Evolutionary conservation across 169 alveolate genomes (phyloP), one percentile per base, ranked within the genome.

Genomic region (Perkinsus olseni): DNA sequence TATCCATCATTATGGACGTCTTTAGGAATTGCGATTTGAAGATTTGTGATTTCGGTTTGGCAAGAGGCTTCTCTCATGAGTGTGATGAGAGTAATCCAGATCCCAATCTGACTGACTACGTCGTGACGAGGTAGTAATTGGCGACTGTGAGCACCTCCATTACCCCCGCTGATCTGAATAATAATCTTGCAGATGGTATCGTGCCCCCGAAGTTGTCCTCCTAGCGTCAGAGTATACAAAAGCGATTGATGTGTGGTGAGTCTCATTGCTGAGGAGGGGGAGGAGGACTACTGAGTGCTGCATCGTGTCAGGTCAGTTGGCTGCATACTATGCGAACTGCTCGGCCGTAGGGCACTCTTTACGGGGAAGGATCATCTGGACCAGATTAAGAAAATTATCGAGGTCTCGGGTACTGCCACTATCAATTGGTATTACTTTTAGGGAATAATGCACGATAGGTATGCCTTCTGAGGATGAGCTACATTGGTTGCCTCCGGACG

Each of bases 11-110:
- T n/a, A n/a, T n/a, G n/a, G 50, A 40, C 11, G 82, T 62, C 82
- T 28, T 62, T 28, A 62, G 82, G 95, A 99, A 98, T 96, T 99
- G 99, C 95, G 98, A 98, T 93, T 99, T 99, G 48, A 99, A 98
- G 96, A 97, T 99, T 62, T 94, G 99, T 93, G 99, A 99, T 94
- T 99, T 98, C 93, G 99, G 99, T 38, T 94, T 99, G 91, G 99
- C 99, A n/a, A 95, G 99, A 74, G 97, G 98, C 62, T 62, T 62
- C 82, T 13, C 82, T 24, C 82, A 94, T 93, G 93, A 51, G 45
- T 74, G 74, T 38, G 48, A 50, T 36, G 92, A 90, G 40, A 74
- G 82, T 28, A 92, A 45, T 37, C 51, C 34, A 38, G 91, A 74
- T 92, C 20, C 39, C 31, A 91, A 62, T 38, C 91, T 94, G 40